Percentiles rank a stretch among this genome's conserved stretches.
phyloP scores from a whole-genome alignment of 805 yeast genomes.

The Blastobotrys terrestris region DNA sequence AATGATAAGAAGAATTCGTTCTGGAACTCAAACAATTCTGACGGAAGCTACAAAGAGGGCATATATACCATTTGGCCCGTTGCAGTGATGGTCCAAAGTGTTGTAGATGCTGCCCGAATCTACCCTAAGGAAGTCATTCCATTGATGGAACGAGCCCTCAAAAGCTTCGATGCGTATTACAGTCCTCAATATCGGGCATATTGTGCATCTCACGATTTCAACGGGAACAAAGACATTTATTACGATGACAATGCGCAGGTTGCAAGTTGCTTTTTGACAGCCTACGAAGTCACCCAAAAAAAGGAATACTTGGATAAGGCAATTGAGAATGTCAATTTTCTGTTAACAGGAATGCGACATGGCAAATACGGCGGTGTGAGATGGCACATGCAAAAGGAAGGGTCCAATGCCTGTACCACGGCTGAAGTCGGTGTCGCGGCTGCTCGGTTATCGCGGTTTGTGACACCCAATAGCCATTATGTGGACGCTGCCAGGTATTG shows the following conservation, averaged over 20 bases:
- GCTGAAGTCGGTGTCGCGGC: conserved; percentile 62
- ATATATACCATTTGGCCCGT: conserved; percentile 64
- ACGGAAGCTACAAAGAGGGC: conserved; percentile 45
- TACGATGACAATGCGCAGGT: conserved; percentile 73
- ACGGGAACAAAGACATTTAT: conserved; percentile 58
- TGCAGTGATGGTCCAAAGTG: conserved; percentile 58
- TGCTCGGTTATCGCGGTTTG: conserved; percentile 48
- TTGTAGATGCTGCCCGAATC: conserved; percentile 54
- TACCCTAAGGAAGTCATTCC: conserved; percentile 49
- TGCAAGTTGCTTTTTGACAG: conserved; percentile 56
- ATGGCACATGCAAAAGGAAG: conserved; percentile 59
- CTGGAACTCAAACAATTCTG: conserved; percentile 25
- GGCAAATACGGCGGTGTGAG: conserved; percentile 53
- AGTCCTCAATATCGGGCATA: conserved; percentile 48
- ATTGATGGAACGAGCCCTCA: conserved; percentile 46
- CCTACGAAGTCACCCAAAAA: conserved; percentile 62
- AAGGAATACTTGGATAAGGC: conserved; percentile 48
- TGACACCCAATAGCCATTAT: conserved; percentile 43
- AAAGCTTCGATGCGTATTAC: conserved; percentile 46
- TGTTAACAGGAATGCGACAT: conserved; percentile 59
- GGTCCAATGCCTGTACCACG: conserved; percentile 60
- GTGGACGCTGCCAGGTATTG: conserved; percentile 55
- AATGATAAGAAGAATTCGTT: conserved; percentile 20
- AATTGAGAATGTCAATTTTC: conserved; percentile 50
- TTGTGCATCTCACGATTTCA: conserved; percentile 57